Evolutionary conservation across 108 stramenopile species (phyloP).

Genomic region (Skeletonema marinoi): DNA sequence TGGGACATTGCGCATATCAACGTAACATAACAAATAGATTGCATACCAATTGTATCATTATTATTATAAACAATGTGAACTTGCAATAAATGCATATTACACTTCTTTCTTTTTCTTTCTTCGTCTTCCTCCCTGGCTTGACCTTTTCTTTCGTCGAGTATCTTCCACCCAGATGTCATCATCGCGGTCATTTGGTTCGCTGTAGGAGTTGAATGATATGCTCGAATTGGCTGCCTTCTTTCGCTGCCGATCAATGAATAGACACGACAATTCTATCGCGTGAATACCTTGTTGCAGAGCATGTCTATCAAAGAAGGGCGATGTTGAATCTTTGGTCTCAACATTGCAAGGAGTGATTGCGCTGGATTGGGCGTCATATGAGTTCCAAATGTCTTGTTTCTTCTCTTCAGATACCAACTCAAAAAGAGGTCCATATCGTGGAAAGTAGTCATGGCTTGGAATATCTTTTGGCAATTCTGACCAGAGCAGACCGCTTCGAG

Average conservation of each 20-base stretch:
- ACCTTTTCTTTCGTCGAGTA: not conserved
- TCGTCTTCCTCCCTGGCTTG: not conserved
- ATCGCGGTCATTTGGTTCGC: not conserved
- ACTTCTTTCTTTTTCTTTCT: not conserved
- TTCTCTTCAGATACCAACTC: slow-evolving; percentile 32
- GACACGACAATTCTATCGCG: slow-evolving; percentile 16
- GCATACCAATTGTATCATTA: not conserved
- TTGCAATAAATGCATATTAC: slow-evolving; percentile 3
- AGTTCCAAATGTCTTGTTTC: slow-evolving; percentile 19
- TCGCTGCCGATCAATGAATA: slow-evolving; percentile 28
- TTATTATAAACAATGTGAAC: slow-evolving; percentile 2
- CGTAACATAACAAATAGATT: not conserved
- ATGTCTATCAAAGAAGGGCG: not conserved
- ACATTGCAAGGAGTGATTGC: not conserved
- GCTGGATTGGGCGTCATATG: slow-evolving; percentile 11
- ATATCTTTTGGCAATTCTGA: slow-evolving; percentile 44
- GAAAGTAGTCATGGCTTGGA: slow-evolving; percentile 50
- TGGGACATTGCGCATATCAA: slow-evolving; percentile 70
- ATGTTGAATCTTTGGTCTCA: not conserved
- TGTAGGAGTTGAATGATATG: not conserved
- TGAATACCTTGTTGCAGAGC: slow-evolving; percentile 22
- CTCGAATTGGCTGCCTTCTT: not conserved
- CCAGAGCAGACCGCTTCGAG: slow-evolving; percentile 50
- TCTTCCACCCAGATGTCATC: not conserved
- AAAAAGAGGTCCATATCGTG: slow-evolving; percentile 53